Conservation (phyloP, 768 basidiomycete genomes). For the Leccinum aurantiacum region DNA sequence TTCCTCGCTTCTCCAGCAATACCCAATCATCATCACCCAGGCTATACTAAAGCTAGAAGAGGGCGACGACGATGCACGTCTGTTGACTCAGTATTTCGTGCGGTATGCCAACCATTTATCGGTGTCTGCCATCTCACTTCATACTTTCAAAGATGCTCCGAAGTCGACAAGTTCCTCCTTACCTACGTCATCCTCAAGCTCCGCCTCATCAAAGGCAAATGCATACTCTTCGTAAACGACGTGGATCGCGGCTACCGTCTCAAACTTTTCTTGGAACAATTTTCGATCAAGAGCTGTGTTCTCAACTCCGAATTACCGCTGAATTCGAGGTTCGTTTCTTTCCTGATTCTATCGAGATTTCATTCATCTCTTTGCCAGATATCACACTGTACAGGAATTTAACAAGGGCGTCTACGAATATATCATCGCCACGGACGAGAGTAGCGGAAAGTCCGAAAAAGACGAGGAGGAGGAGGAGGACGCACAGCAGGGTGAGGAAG, state of each 20-base stretch:
- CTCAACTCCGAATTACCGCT: slow-evolving; percentile 94
- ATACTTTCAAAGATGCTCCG: slow-evolving; percentile 63
- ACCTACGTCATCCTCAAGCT: slow-evolving; percentile 96
- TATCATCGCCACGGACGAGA: slow-evolving; percentile 97
- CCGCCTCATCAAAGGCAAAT: slow-evolving; percentile 93
- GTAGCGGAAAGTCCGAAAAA: slow-evolving; percentile 50
- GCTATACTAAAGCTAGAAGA: slow-evolving; percentile 87
- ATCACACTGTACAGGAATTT: slow-evolving; percentile 97
- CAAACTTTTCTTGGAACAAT: slow-evolving; percentile 96
- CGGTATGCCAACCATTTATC: slow-evolving; percentile 44
- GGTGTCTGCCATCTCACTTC: neutral
- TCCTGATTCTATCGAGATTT: neutral
- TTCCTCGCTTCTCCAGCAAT: neutral
- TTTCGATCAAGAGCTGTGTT: slow-evolving; percentile 94
- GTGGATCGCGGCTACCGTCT: slow-evolving; percentile 93
- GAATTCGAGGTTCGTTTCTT: slow-evolving; percentile 68
- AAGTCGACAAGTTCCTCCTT: slow-evolving; percentile 96
- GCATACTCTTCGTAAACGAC: slow-evolving; percentile 94
- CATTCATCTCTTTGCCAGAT: slow-evolving; percentile 46
- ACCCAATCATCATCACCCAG: slow-evolving; percentile 38
- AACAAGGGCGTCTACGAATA: slow-evolving; percentile 99
- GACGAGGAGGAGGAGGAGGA: slow-evolving; percentile 43
- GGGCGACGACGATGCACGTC: slow-evolving; percentile 75
- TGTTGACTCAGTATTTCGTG: slow-evolving; percentile 84
- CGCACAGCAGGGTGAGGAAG: slow-evolving; percentile 36